These are phyloP conservation scores for Chlorella vulgaris DNA, from an alignment of 139 green algal genomes.

Conservation along the genomic window DNA sequence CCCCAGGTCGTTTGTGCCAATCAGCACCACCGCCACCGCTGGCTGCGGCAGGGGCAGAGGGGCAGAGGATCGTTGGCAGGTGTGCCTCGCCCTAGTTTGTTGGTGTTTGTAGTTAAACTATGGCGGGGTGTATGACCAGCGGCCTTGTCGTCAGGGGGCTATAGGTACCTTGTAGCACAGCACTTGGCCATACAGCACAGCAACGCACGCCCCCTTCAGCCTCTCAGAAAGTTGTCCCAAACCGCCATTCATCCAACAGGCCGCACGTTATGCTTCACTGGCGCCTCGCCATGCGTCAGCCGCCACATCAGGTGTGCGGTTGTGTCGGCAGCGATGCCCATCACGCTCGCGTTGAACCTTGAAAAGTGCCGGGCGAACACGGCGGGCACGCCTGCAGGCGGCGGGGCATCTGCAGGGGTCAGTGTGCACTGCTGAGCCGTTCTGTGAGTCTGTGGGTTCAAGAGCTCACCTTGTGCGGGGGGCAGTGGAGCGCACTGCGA, in stretches of 20 bases:
- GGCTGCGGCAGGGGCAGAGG: not conserved
- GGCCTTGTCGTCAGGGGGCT: too few relatives aligned
- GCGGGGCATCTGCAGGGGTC: too few relatives aligned
- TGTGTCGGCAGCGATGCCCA: constrained; percentile 48
- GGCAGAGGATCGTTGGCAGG: not conserved
- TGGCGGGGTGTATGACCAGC: too few relatives aligned
- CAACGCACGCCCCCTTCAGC: not conserved
- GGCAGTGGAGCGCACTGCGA: constrained; percentile 13
- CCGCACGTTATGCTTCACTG: constrained; percentile 11
- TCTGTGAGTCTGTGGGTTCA: too few relatives aligned
- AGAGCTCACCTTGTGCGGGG: not conserved
- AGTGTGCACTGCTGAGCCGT: too few relatives aligned
- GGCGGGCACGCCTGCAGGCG: constrained; percentile 27
- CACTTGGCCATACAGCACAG: too few relatives aligned
- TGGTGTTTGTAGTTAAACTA: too few relatives aligned
- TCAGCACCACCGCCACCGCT: constrained; percentile 39
- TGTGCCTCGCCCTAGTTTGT: not conserved
- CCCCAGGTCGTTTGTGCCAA: constrained; percentile 62
- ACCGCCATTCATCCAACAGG: not conserved
- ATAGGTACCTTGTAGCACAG: too few relatives aligned
- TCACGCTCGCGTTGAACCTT: not conserved
- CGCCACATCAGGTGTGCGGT: constrained; percentile 54
- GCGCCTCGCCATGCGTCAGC: constrained; percentile 43
- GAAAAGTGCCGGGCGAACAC: not conserved
- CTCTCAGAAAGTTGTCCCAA: not conserved